phyloP scores from a whole-genome alignment of 2,329 filamentous ascomycete species.

The Fonsecaea nubica region DNA sequence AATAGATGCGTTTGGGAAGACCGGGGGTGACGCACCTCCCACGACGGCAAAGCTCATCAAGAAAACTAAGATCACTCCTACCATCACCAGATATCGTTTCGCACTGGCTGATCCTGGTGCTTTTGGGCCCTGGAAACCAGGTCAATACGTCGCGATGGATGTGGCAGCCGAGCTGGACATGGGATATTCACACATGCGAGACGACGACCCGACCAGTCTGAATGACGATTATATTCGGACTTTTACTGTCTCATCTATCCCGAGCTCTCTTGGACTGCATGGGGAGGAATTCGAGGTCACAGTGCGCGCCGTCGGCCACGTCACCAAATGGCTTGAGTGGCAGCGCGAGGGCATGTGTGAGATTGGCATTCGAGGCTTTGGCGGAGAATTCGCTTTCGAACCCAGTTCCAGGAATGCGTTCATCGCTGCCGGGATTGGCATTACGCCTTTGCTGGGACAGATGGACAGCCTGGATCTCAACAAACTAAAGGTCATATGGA shows the following conservation, averaged over 20 bases:
- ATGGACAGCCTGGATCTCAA: conserved; percentile 58
- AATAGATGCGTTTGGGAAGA: conserved; percentile 19
- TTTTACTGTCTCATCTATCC: conserved; percentile 76
- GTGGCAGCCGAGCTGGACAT: conserved; percentile 71
- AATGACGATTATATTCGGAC: conserved; percentile 87
- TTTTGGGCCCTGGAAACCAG: conserved; percentile 64
- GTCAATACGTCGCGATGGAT: conserved; percentile 79
- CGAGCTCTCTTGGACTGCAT: conserved; percentile 46
- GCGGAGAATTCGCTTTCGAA: conserved; percentile 65
- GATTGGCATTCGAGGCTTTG: conserved; percentile 74
- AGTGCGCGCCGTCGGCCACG: conserved; percentile 70
- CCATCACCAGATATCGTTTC: conserved; percentile 70
- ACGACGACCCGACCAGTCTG: conserved; percentile 76
- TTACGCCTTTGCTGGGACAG: conserved; percentile 80
- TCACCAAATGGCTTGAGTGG: conserved; percentile 69
- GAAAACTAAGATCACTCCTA: conserved; percentile 68
- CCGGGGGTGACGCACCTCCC: conserved; percentile 31
- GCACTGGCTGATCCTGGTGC: conserved; percentile 49
- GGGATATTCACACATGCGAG: conserved; percentile 83
- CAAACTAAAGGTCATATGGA: conserved; percentile 71
- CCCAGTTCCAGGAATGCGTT: conserved; percentile 59
- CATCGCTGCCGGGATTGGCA: conserved; percentile 79
- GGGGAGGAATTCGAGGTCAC: conserved; percentile 72
- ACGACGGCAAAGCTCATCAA: conserved; percentile 63
- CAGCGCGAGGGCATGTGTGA: conserved; percentile 64